These are phyloP conservation scores for Penicillium egyptiacum DNA, from an alignment of 495 filamentous ascomycete species.

Conservation along the genomic window DNA sequence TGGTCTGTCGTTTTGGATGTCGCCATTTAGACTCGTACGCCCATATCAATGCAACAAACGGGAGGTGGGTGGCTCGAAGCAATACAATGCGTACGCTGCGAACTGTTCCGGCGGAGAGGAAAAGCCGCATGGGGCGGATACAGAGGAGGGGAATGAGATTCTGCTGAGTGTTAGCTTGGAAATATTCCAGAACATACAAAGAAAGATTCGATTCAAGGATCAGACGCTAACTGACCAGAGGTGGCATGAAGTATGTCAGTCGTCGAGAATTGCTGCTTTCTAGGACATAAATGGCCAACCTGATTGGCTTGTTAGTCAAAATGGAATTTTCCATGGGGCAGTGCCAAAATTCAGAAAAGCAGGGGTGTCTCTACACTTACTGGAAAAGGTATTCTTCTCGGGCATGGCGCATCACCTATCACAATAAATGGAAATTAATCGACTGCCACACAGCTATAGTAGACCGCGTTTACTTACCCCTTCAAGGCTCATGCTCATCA, in stretches of 20 bases:
- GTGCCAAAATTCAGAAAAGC: constrained; percentile 8
- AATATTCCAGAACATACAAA: constrained; percentile 17
- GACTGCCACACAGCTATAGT: neutral
- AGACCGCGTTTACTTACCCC: constrained; percentile 57
- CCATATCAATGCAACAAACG: constrained; percentile 63
- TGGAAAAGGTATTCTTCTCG: constrained; percentile 84
- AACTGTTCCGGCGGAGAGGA: constrained; percentile 69
- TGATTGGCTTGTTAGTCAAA: constrained; percentile 21
- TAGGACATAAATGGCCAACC: constrained; percentile 68
- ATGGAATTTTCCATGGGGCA: neutral
- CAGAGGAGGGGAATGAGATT: constrained; percentile 83
- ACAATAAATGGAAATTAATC: constrained; percentile 9
- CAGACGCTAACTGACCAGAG: constrained; percentile 47
- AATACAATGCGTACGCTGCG: constrained; percentile 73
- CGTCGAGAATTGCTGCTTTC: constrained; percentile 73
- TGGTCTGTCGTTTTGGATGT: constrained; percentile 28
- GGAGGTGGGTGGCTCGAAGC: constrained; percentile 68
- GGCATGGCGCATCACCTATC: constrained; percentile 59
- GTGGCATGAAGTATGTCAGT: constrained; percentile 76
- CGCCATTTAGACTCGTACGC: constrained; percentile 53
- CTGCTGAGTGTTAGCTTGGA: constrained; percentile 42
- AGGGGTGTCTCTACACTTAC: constrained; percentile 41
- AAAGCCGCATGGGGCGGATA: constrained; percentile 78
- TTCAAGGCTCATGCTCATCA: constrained; percentile 86
- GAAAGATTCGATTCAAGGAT: constrained; percentile 6